Percentiles rank a stretch among this genome's conserved stretches.
Evolutionary conservation across 352 stramenopile genomes (phyloP).

Genomic region (Globisporangium okanoganense): DNA sequence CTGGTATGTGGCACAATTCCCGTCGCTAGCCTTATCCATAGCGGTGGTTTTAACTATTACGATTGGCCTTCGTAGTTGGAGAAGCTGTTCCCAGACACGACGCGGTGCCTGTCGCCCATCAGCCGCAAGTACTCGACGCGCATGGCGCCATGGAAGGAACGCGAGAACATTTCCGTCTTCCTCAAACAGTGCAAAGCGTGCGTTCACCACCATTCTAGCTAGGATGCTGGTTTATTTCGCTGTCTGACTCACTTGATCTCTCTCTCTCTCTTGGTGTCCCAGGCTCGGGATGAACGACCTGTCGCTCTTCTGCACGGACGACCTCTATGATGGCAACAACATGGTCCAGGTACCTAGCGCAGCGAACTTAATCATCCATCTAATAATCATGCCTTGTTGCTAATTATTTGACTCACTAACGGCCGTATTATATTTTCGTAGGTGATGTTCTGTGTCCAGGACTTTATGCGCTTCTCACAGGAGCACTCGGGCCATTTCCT

Average conservation of each 20-base stretch:
- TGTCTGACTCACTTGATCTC: not conserved
- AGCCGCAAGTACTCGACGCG: conserved; percentile 62
- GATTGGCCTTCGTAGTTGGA: conserved; percentile 27
- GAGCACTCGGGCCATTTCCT: conserved; percentile 41
- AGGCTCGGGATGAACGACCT: conserved; percentile 82
- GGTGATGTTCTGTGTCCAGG: conserved; percentile 73
- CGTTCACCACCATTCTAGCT: conserved; percentile 8
- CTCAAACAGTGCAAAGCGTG: conserved; percentile 80
- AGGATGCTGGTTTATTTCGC: too few relatives aligned
- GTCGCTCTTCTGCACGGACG: conserved; percentile 80
- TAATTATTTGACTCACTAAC: not conserved
- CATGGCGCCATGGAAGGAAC: conserved; percentile 83
- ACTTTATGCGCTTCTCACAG: conserved; percentile 67
- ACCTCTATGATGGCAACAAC: conserved; percentile 82
- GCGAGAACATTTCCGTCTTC: conserved; percentile 83
- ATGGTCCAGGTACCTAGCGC: conserved; percentile 56
- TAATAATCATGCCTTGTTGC: not conserved
- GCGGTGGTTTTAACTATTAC: too few relatives aligned
- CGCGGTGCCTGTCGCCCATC: conserved; percentile 58
- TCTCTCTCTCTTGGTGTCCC: not conserved
- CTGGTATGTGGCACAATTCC: conserved; percentile 22
- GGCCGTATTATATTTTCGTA: not conserved
- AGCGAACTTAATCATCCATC: not conserved
- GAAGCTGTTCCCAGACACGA: conserved; percentile 50
- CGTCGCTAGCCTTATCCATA: not conserved